Evolutionary conservation across 768 basidiomycete genomes (phyloP).

Genomic region (Naematelia aurantialba): DNA sequence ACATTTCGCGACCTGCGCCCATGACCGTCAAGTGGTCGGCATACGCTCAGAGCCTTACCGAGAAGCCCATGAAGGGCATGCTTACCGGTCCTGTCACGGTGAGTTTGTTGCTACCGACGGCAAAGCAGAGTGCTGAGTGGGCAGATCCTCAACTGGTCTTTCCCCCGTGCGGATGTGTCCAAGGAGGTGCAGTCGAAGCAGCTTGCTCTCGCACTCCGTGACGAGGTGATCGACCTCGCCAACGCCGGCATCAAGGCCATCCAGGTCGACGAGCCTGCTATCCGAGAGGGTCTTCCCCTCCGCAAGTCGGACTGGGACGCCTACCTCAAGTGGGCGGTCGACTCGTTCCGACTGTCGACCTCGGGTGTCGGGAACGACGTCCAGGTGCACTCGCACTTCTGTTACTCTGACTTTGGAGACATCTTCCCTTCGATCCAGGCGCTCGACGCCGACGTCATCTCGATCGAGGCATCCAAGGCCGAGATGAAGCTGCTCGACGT

Average conservation of each 20-base stretch:
- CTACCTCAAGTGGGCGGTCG: constrained; percentile 97
- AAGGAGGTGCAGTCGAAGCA: constrained; percentile 98
- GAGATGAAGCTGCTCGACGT: constrained; percentile 96
- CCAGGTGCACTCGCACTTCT: constrained; percentile 88
- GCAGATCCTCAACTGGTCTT: constrained; percentile 99
- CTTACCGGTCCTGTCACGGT: constrained; percentile 81
- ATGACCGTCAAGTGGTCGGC: constrained; percentile 97
- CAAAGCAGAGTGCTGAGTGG: constrained; percentile 22
- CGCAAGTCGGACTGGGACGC: constrained; percentile 92
- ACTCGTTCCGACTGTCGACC: constrained; percentile 96
- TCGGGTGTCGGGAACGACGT: constrained; percentile 90
- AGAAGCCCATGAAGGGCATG: constrained; percentile 99
- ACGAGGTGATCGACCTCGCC: constrained; percentile 96
- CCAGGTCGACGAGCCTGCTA: constrained; percentile 99
- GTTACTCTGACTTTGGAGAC: constrained; percentile 87
- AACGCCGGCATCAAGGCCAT: constrained; percentile 94
- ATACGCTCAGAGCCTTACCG: constrained; percentile 91
- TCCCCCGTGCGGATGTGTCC: constrained; percentile 97
- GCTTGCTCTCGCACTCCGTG: constrained; percentile 93
- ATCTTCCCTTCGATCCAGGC: constrained; percentile 97
- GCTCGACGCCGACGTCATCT: constrained; percentile 97
- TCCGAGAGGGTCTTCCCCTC: constrained; percentile 97
- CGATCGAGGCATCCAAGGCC: constrained; percentile 96
- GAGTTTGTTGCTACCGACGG: neutral
- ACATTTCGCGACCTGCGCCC: constrained; percentile 83